phyloP scores from a whole-genome alignment of 75 land plant genomes.

The Chamaecyparis obtusa region DNA sequence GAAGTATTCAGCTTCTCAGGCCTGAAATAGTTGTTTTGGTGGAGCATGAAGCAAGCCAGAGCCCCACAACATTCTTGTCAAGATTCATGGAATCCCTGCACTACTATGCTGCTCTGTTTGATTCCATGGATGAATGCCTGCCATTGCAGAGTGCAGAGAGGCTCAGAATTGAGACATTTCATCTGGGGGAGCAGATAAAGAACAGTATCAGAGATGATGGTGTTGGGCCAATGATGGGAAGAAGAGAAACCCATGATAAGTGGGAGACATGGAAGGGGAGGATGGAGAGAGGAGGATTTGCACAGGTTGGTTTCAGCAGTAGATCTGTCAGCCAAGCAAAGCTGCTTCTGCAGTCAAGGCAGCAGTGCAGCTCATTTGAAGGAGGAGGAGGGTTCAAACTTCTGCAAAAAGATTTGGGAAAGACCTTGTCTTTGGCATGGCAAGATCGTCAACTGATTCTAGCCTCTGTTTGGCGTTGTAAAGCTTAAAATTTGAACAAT shows the following conservation, averaged over 20 bases:
- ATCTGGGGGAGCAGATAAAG: slow-evolving; percentile 52
- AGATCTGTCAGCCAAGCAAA: slow-evolving; percentile 55
- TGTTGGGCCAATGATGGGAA: slow-evolving; percentile 9
- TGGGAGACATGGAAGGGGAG: slow-evolving; percentile 47
- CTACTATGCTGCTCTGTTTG: slow-evolving; percentile 63
- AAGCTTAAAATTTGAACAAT: too few relatives aligned
- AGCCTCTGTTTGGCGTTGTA: slow-evolving; percentile 54
- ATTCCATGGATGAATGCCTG: slow-evolving; percentile 57
- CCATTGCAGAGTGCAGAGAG: slow-evolving; percentile 48
- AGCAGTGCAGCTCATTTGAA: slow-evolving; percentile 18
- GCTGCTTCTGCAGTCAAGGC: slow-evolving; percentile 52
- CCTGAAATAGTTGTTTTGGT: slow-evolving; percentile 54
- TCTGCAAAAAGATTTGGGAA: slow-evolving; percentile 34
- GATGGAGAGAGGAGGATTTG: slow-evolving; percentile 50
- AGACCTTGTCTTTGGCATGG: slow-evolving; percentile 56
- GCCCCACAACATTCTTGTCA: slow-evolving; percentile 33
- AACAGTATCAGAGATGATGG: slow-evolving; percentile 31
- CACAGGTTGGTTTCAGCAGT: slow-evolving; percentile 29
- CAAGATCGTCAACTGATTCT: slow-evolving; percentile 46
- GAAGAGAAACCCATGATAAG: slow-evolving; percentile 31
- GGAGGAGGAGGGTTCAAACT: slow-evolving; percentile 28
- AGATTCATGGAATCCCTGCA: slow-evolving; percentile 64
- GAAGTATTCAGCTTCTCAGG: slow-evolving; percentile 24
- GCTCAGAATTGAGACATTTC: slow-evolving; percentile 55
- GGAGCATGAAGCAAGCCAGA: slow-evolving; percentile 57